These are phyloP conservation scores for Olyra latifolia DNA, from an alignment of 176 grass and related monocot genomes.

Conservation along the genomic window DNA sequence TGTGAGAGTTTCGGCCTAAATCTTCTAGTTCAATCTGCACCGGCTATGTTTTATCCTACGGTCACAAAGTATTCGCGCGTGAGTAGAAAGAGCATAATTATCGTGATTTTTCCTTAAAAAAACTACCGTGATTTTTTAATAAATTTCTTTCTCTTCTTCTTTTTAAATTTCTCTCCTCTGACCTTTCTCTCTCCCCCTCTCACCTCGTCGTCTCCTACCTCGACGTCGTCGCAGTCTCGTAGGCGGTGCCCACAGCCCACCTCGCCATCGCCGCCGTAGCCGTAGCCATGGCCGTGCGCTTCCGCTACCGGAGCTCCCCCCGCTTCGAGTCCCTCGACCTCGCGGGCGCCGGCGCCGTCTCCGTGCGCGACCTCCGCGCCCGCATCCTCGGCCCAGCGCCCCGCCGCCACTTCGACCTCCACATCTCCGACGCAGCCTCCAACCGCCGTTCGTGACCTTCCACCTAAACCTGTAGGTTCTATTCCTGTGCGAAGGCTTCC, in stretches of 20 bases:
- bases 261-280: too few species aligned
- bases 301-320: slow-evolving; percentile 27
- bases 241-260: too few species aligned
- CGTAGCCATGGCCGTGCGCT: slow-evolving; percentile 20
- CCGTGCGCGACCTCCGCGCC: slow-evolving; percentile 26
- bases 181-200: neutral
- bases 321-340: slow-evolving; percentile 15
- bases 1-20: too few species aligned
- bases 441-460: neutral
- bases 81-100: too few species aligned
- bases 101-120: too few species aligned
- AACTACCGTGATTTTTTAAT: neutral
- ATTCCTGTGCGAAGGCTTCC: neutral
- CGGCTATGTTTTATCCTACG: neutral
- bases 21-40: neutral
- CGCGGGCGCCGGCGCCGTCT: slow-evolving; percentile 2
- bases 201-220: neutral
- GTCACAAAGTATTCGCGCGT: neutral
- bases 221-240: neutral
- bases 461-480: too few species aligned
- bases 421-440: slow-evolving; percentile 14
- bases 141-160: neutral
- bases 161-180: neutral
- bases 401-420: slow-evolving; percentile 21
- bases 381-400: slow-evolving; percentile 15